phyloP scores from a whole-genome alignment of 768 basidiomycete species.

The Psilocybe cyanescens region DNA sequence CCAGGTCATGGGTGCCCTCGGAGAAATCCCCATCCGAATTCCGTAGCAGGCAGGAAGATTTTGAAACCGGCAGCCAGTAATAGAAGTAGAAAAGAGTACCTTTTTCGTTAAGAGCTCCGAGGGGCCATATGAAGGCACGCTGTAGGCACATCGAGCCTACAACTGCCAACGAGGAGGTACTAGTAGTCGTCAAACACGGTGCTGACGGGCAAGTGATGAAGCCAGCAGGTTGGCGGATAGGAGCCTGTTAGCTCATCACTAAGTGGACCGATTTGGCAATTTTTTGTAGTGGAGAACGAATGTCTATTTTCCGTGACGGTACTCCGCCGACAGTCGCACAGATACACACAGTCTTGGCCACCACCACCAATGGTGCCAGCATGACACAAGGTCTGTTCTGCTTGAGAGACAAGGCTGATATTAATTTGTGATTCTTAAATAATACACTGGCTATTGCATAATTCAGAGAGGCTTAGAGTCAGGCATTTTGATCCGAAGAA shows the following conservation, averaged over 20 bases:
- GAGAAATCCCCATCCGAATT: neutral
- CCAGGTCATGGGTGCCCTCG: neutral
- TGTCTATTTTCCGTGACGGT: neutral
- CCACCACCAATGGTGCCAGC: neutral
- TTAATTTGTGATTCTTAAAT: too few species aligned
- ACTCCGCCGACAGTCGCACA: neutral
- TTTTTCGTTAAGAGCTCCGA: neutral
- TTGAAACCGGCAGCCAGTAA: neutral
- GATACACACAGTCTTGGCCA: neutral
- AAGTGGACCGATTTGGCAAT: neutral
- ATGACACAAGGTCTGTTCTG: neutral
- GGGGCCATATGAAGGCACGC: neutral
- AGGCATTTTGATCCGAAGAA: too few species aligned
- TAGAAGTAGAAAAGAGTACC: neutral
- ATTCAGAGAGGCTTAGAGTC: too few species aligned
- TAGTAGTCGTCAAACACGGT: neutral
- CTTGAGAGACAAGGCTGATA: neutral
- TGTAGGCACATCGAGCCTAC: neutral
- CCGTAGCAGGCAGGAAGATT: neutral
- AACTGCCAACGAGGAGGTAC: neutral
- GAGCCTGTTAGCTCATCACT: neutral
- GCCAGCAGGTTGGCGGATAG: neutral
- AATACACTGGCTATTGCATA: too few species aligned
- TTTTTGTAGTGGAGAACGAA: neutral
- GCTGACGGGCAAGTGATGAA: neutral